phyloP scores from a whole-genome alignment of 2,329 filamentous ascomycete species.

The Epichloe aotearoae region DNA sequence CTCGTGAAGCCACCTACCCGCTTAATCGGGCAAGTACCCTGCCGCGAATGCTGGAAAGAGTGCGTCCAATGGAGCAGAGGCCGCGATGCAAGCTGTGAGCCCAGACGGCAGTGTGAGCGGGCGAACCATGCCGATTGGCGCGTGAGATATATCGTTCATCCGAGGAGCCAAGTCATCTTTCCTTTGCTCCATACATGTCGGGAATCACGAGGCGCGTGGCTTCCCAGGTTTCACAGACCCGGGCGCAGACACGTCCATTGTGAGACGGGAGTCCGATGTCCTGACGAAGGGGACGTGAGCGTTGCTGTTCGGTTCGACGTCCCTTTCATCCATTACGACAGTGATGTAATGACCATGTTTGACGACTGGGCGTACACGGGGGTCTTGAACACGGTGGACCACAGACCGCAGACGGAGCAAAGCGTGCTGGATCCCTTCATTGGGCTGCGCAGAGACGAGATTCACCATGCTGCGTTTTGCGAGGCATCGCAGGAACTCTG shows the following conservation, averaged over 20 bases:
- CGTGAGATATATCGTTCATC: constrained; percentile 6
- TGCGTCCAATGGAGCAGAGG: neutral
- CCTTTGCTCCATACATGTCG: constrained; percentile 4
- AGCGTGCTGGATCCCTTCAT: neutral
- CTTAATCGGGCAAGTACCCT: constrained; percentile 4
- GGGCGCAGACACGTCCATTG: neutral
- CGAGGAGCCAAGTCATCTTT: constrained; percentile 5
- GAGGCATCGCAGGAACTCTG: constrained; percentile 2
- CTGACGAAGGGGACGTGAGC: neutral
- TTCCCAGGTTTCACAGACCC: neutral
- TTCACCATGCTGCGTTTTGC: constrained; percentile 2
- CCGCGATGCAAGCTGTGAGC: neutral
- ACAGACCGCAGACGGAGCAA: constrained; percentile 1
- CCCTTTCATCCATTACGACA: constrained; percentile 7
- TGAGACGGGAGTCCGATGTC: neutral
- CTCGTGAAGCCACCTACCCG: constrained; percentile 2
- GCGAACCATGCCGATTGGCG: constrained; percentile 10
- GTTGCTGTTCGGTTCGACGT: constrained; percentile 1
- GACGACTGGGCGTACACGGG: constrained; percentile 4
- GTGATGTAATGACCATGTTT: constrained; percentile 6
- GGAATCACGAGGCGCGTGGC: constrained; percentile 5
- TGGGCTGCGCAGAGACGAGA: neutral
- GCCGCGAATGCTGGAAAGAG: constrained; percentile 1
- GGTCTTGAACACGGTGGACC: neutral
- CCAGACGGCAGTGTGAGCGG: constrained; percentile 1